phyloP scores from a whole-genome alignment of 2,329 filamentous ascomycete genomes.

The Pleoardoris graminearum region DNA sequence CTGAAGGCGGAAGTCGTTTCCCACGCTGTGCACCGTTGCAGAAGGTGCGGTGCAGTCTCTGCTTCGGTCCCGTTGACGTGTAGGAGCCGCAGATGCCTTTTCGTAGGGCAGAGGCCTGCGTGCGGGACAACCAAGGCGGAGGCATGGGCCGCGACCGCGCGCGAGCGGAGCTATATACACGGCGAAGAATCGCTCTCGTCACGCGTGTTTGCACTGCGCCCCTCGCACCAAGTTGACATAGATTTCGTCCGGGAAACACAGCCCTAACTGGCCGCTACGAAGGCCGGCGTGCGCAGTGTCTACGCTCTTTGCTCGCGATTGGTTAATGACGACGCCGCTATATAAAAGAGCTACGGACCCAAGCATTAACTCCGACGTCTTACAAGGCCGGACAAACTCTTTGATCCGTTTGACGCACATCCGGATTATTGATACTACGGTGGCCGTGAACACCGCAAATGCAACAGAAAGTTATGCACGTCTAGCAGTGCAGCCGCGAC shows the following conservation, averaged over 20 bases:
- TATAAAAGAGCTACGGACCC: not conserved
- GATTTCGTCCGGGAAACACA: no score
- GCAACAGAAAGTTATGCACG: not conserved
- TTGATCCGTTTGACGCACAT: not conserved
- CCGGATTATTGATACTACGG: not conserved
- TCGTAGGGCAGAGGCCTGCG: not conserved
- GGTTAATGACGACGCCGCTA: constrained; percentile 11
- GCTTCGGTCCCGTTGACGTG: no score
- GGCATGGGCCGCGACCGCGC: not conserved
- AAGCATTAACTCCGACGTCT: no score
- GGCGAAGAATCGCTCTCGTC: not conserved
- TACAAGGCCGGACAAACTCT: constrained; percentile 1
- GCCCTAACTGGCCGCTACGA: not conserved
- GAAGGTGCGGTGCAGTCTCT: no score
- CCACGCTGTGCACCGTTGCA: not conserved
- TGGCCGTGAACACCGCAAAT: not conserved
- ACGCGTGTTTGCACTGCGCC: no score
- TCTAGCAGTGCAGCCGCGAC: no score
- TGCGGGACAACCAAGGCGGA: not conserved
- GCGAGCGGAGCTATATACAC: not conserved
- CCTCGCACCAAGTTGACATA: no score
- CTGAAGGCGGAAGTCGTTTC: no score
- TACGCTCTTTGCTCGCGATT: constrained; percentile 4
- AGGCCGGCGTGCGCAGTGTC: not conserved
- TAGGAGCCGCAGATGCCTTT: not conserved